Percentiles rank a stretch among this genome's conserved stretches.
Conservation (phyloP, 768 basidiomycete species). For the Russula virescens region DNA sequence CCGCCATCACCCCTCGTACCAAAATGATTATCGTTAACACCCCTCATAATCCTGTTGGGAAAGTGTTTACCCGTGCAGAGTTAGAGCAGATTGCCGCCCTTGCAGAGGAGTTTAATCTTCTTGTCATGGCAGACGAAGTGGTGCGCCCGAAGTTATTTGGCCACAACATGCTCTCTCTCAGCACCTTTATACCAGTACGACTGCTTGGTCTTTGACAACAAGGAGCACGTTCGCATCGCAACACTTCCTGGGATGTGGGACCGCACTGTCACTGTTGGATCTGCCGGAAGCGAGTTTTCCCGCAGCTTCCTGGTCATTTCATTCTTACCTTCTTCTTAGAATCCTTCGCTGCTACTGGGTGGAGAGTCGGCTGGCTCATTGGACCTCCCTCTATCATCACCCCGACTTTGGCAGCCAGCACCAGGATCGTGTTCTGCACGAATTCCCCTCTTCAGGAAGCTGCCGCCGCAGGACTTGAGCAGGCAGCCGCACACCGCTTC, state of each 20-base stretch:
- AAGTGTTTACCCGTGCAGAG: constrained; percentile 84
- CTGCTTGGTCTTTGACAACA: constrained; percentile 80
- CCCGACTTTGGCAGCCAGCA: constrained; percentile 85
- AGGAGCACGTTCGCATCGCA: constrained; percentile 89
- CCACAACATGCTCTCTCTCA: not conserved
- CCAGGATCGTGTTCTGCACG: constrained; percentile 92
- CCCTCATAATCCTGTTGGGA: constrained; percentile 97
- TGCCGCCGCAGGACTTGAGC: constrained; percentile 81
- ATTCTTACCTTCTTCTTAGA: constrained; percentile 41
- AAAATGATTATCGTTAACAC: constrained; percentile 97
- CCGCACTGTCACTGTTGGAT: constrained; percentile 90
- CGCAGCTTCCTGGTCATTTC: not conserved
- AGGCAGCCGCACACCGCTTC: constrained; percentile 64
- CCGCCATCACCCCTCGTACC: constrained; percentile 79
- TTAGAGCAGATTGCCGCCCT: constrained; percentile 79
- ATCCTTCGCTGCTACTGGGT: constrained; percentile 94
- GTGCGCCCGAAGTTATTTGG: constrained; percentile 41
- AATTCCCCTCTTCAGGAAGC: constrained; percentile 97
- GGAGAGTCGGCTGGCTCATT: constrained; percentile 96
- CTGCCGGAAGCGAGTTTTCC: constrained; percentile 73
- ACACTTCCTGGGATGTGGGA: constrained; percentile 99
- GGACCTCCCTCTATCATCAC: constrained; percentile 76
- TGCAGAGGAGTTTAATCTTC: constrained; percentile 86
- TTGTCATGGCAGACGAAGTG: constrained; percentile 96
- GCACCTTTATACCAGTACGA: constrained; percentile 61